Evolutionary conservation across 495 filamentous ascomycete species (phyloP), one percentile per base, ranked within the genome.

Genomic region (Sabuloglossum arenarium): DNA sequence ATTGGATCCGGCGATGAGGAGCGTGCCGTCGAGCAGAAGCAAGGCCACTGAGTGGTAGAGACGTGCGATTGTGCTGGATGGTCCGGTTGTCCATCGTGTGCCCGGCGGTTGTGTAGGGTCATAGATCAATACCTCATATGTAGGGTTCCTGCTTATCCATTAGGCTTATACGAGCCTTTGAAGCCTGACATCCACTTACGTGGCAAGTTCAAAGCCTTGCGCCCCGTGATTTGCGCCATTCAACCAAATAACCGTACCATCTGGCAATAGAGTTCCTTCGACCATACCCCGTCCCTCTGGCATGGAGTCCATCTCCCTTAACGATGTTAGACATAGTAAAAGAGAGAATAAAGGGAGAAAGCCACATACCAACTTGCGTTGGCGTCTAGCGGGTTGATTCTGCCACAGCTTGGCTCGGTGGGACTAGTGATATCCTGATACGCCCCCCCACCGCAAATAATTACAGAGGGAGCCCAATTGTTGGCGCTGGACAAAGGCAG

Each of bases 361-460:
- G 47, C 1, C 25, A 29, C 47, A 1, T 14, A 30, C 79, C 79
- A 82, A 16, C 56, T 61, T 31, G 79, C 68, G 57, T 71, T 68
- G 19, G 66, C 58, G 54, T 64, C 64, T 32, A 80, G 68, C 11
- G 79, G 79, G 39, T 72, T 56, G 42, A 81, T 79, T 9, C 76
- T 68, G 60, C 78, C 78, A 59, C 79, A 82, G 57, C 71, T 76
- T 1, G 75, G 61, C 53, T 81, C 79, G 11, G 74, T 76, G 25
- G 78, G 77, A 24, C 71, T 71, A 30, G 73, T 76, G 54, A 80
- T 74, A 60, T 79, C 79, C 61, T 79, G 77, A 59, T 80, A 80
- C 32, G 78, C 73, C 51, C 79, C 79, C 54, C 79, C 79, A 55
- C 79, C 79, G 65, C 79, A 82, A 54, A 81, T 70, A 29, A 80